Percentiles rank a stretch among this genome's conserved stretches.
These are phyloP conservation scores for Hanseniaspora clermontiae DNA, from an alignment of 805 yeast species.

Conservation along the genomic window DNA sequence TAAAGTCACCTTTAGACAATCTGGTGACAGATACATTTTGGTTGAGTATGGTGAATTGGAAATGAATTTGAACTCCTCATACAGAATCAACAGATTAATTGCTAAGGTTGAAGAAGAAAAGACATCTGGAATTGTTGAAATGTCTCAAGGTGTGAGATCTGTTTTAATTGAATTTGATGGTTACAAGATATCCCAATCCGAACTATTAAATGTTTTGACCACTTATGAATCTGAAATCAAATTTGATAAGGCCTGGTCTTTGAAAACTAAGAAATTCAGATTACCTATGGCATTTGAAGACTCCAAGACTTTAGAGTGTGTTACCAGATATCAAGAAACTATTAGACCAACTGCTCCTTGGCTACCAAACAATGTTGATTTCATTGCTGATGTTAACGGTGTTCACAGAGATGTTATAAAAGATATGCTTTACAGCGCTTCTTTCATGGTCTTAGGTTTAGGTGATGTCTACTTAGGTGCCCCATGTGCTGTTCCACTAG, in stretches of 20 bases:
- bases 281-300: constrained; percentile 97
- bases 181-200: constrained; percentile 43
- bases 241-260: constrained; percentile 69
- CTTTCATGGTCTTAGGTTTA: constrained; percentile 82
- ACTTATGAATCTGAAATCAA: constrained; percentile 67
- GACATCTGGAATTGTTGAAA: constrained; percentile 75
- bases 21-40: constrained; percentile 87
- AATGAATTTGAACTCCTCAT: constrained; percentile 73
- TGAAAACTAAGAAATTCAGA: constrained; percentile 67
- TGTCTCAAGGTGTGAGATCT: constrained; percentile 96
- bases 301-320: constrained; percentile 75
- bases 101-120: constrained; percentile 52
- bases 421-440: constrained; percentile 77
- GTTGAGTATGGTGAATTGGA: constrained; percentile 86
- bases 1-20: constrained; percentile 77
- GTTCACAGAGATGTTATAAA: constrained; percentile 62
- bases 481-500: constrained; percentile 96
- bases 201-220: constrained; percentile 48
- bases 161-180: constrained; percentile 80
- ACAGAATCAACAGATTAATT: constrained; percentile 73
- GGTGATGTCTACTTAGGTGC: constrained; percentile 98
- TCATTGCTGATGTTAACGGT: constrained; percentile 79
- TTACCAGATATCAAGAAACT: constrained; percentile 81
- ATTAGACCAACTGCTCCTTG: constrained; percentile 90
- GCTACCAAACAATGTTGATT: constrained; percentile 96